Evolutionary conservation across 2,329 filamentous ascomycete species (phyloP).

Genomic region (Didymella segeticola): DNA sequence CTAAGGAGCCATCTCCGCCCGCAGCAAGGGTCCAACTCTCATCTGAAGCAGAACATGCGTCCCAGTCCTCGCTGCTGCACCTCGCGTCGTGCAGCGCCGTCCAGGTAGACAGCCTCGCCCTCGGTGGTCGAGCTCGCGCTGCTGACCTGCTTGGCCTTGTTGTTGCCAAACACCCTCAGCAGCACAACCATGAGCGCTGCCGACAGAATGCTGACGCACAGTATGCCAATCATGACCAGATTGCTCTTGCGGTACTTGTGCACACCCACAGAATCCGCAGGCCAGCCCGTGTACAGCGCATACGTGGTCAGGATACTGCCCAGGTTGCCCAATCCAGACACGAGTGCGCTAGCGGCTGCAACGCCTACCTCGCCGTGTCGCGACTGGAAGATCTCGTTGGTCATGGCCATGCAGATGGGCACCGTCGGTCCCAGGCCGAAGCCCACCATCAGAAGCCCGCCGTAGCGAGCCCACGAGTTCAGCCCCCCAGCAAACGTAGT

Average conservation of each 20-base stretch:
- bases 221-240: slow-evolving; percentile 84
- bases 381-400: slow-evolving; percentile 85
- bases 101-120: slow-evolving; percentile 62
- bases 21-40: slow-evolving; percentile 9
- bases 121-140: slow-evolving; percentile 42
- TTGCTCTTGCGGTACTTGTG: slow-evolving; percentile 83
- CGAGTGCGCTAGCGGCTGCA: slow-evolving; percentile 82
- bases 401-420: slow-evolving; percentile 94
- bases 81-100: slow-evolving; percentile 52
- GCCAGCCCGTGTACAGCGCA: slow-evolving; percentile 87
- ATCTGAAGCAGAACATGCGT: slow-evolving; percentile 40
- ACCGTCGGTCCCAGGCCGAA: slow-evolving; percentile 91
- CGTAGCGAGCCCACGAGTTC: slow-evolving; percentile 83
- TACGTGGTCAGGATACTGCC: slow-evolving; percentile 89
- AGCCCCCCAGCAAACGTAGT: slow-evolving; percentile 74
- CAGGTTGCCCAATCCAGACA: slow-evolving; percentile 85
- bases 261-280: slow-evolving; percentile 71
- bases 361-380: slow-evolving; percentile 91
- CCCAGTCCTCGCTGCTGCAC: slow-evolving; percentile 51
- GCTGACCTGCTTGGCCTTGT: slow-evolving; percentile 46
- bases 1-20: slow-evolving; percentile 14
- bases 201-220: slow-evolving; percentile 77
- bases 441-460: slow-evolving; percentile 86
- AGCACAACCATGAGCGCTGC: slow-evolving; percentile 72
- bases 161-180: slow-evolving; percentile 55